Evolutionary conservation across 495 filamentous ascomycete genomes (phyloP), one percentile per base, ranked within the genome.

Genomic region (Xylaria scruposa): DNA sequence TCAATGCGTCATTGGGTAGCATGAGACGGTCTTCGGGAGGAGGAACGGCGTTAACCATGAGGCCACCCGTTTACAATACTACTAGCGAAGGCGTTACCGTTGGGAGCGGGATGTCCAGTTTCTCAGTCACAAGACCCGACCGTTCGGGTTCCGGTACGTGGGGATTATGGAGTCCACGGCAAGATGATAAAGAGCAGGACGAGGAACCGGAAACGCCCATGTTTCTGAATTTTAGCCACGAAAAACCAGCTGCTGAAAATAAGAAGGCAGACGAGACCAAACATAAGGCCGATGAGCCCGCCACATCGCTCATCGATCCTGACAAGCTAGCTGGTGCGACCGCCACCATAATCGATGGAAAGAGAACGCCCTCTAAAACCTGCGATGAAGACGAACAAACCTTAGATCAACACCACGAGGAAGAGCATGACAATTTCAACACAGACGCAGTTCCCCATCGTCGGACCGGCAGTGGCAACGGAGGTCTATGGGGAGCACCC

Each of bases 161-260:
- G 26, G 82, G 79, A 2, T 78, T 79, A 46, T 85, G 83, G 84
- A 76, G 78, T 26, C 82, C 81, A 17, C 75, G 71, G 19, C 74
- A 75, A 3, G 74, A 77, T 7, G 74, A 80, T 7, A 68, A 76
- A 7, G 75, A 76, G 49, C 68, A 73, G 6, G 76, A 80, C 5
- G 82, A 82, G 13, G 81, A 85, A 3, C 77, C 80, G 19, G 84
- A 85, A 40, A 78, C 82, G 40, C 78, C 83, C 58, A 82, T 88
- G 75, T 70, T 86, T 9, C 72, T 85, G 6, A 85, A 86, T 70
- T 86, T 87, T 54, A 79, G 77, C 49, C 70, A 79, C 31, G 79
- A 81, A 58, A 78, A 67, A 42, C 47, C 53, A 1, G 13, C n/a
- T 36, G 17, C 54, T 1, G 33, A 44, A 9, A 51, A 73, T 24